Conservation (phyloP, 352 stramenopile species). For the Blastocystis sp. region DNA sequence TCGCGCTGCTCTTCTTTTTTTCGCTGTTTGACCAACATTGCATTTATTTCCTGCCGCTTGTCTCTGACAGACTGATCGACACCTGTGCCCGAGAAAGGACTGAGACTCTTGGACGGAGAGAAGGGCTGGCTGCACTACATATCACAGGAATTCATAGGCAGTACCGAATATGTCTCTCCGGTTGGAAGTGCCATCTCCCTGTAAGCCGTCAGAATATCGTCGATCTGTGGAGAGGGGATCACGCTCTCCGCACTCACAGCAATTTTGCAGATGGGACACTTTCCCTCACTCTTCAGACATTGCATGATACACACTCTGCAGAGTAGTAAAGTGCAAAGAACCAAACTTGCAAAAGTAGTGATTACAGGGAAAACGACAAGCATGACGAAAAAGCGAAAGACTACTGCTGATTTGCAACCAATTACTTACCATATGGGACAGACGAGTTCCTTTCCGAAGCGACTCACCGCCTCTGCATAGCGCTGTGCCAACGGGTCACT, state of each 20-base stretch:
- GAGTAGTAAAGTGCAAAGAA: background rate
- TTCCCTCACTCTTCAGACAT: background rate
- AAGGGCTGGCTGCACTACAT: background rate
- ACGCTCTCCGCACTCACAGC: background rate
- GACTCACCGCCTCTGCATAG: background rate
- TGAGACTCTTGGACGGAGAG: background rate
- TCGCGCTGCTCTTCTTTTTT: background rate
- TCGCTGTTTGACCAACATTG: background rate
- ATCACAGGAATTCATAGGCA: background rate
- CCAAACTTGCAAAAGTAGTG: conserved; percentile 43
- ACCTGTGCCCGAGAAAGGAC: background rate
- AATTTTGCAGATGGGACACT: background rate
- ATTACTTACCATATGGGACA: conserved; percentile 30
- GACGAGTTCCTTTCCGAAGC: conserved; percentile 20
- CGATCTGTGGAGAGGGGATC: background rate
- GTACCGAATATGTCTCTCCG: background rate
- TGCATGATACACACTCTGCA: background rate
- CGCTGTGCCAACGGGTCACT: background rate
- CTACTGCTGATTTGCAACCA: background rate
- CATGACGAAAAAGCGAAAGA: background rate
- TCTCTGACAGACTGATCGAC: background rate
- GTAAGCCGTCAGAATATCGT: background rate
- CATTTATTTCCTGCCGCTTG: background rate
- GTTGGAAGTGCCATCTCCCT: background rate
- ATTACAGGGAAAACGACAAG: background rate